Conservation (phyloP, 306 rosid genomes). For the Fragaria iinumae region DNA sequence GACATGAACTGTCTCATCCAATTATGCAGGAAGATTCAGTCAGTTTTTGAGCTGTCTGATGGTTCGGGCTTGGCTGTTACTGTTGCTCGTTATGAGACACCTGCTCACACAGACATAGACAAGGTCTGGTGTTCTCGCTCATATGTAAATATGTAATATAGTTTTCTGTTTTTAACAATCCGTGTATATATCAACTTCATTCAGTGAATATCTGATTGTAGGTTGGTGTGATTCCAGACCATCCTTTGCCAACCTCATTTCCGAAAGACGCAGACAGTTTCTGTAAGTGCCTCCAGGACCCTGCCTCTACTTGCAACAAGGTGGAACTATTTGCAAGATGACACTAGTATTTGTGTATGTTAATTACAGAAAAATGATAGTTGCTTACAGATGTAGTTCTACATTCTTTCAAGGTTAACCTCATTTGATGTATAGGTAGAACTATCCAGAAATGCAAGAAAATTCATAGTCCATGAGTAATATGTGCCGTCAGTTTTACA, state of each 20-base stretch:
- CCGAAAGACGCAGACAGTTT: constrained; percentile 84
- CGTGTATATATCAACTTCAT: not conserved
- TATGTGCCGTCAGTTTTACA: not conserved
- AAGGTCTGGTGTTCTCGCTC: constrained; percentile 45
- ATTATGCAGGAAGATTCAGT: constrained; percentile 84
- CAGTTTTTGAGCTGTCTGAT: constrained; percentile 89
- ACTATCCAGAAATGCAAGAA: not conserved
- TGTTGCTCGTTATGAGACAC: constrained; percentile 93
- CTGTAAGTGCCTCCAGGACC: constrained; percentile 83
- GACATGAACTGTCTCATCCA: constrained; percentile 23
- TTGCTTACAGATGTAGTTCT: constrained; percentile 14
- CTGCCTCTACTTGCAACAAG: constrained; percentile 75
- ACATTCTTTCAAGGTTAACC: constrained; percentile 6
- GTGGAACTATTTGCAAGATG: constrained; percentile 69
- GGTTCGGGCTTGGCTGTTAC: constrained; percentile 96
- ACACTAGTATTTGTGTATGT: constrained; percentile 14
- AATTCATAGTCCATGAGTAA: not conserved
- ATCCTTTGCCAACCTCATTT: constrained; percentile 76
- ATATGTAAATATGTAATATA: too few relatives aligned
- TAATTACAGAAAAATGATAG: not conserved
- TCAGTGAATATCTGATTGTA: constrained; percentile 19
- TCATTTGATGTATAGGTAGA: not conserved
- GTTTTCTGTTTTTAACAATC: not conserved
- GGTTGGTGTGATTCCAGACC: constrained; percentile 96
- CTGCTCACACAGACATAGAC: constrained; percentile 82